Evolutionary conservation across 2,329 filamentous ascomycete genomes (phyloP).

Genomic region (Fusarium annulatum): DNA sequence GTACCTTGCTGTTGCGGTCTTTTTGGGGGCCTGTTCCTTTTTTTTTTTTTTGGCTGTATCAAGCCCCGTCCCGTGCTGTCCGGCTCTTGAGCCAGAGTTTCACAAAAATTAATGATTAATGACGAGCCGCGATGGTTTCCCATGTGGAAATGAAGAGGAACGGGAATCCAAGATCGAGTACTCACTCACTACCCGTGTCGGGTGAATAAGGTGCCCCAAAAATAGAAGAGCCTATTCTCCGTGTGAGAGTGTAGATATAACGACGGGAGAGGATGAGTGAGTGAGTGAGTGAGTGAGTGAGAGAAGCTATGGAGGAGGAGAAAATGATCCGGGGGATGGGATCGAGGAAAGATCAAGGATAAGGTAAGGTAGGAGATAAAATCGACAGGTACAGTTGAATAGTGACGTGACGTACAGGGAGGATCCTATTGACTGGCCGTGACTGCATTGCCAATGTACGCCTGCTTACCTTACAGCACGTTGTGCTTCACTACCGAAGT

Average conservation of each 20-base stretch:
- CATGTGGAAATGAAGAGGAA: slow-evolving; percentile 24
- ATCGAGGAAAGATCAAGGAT: slow-evolving; percentile 7
- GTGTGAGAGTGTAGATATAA: slow-evolving; percentile 10
- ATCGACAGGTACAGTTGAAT: slow-evolving; percentile 11
- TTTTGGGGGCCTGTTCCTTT: slow-evolving; percentile 11
- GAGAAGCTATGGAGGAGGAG: slow-evolving; percentile 15
- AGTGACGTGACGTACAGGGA: slow-evolving; percentile 34
- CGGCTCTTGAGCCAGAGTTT: slow-evolving; percentile 21
- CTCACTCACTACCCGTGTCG: not conserved
- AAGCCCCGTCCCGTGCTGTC: not conserved
- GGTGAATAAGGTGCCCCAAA: not conserved
- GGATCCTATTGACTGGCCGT: slow-evolving; percentile 6
- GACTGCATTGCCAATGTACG: not conserved
- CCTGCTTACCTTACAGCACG: not conserved
- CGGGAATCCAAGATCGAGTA: not conserved
- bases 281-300: not conserved
- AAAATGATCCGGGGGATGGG: slow-evolving; percentile 12
- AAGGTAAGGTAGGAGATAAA: slow-evolving; percentile 9
- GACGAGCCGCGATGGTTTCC: slow-evolving; percentile 9
- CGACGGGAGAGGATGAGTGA: not conserved
- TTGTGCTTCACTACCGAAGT: slow-evolving; percentile 1
- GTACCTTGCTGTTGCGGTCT: slow-evolving; percentile 29
- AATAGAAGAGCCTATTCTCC: slow-evolving; percentile 5
- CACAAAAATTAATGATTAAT: slow-evolving; percentile 30
- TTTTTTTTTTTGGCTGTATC: not conserved